A percentile compares a stretch with the other conserved stretches of the same genome.
phyloP scores from a whole-genome alignment of 2,329 filamentous ascomycete species.

The Colletotrichum sp. region DNA sequence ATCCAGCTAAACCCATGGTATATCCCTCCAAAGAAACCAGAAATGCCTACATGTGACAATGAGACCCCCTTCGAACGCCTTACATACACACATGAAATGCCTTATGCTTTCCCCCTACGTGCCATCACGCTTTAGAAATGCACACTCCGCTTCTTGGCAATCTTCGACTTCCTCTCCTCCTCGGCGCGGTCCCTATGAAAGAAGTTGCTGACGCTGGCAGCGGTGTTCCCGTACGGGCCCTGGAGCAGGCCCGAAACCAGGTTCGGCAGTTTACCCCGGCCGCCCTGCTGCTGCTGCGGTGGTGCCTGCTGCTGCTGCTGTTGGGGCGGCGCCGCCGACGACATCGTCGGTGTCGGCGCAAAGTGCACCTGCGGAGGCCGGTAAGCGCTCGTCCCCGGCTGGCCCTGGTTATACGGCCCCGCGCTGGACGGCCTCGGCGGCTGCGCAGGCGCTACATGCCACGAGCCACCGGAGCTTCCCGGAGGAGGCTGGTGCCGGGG shows the following conservation, averaged over 20 bases:
- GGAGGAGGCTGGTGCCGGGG: constrained; percentile 23
- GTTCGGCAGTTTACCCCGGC: constrained; percentile 26
- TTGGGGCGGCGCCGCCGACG: constrained; percentile 14
- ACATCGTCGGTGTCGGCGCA: background rate
- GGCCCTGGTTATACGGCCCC: constrained; percentile 10
- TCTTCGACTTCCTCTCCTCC: constrained; percentile 41
- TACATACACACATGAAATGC: background rate
- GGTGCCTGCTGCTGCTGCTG: constrained; percentile 21
- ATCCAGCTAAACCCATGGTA: background rate
- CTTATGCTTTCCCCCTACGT: background rate
- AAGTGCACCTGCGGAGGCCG: constrained; percentile 29
- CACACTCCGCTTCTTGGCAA: constrained; percentile 53
- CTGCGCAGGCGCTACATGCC: constrained; percentile 13
- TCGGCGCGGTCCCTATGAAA: constrained; percentile 40
- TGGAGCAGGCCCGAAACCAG: constrained; percentile 33
- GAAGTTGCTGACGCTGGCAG: constrained; percentile 52
- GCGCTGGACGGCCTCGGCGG: constrained; percentile 21
- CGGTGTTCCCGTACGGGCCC: constrained; percentile 39
- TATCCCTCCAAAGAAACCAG: background rate
- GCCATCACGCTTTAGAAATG: constrained; percentile 39
- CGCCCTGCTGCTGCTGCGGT: constrained; percentile 25
- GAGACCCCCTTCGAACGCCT: background rate
- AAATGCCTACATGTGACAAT: background rate
- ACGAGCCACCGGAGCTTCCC: background rate
- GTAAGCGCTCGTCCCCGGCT: background rate